A percentile compares a stretch with the other conserved stretches of the same genome.
Evolutionary conservation across 345 rosid species (phyloP).

Genomic region (Excoecaria agallocha): DNA sequence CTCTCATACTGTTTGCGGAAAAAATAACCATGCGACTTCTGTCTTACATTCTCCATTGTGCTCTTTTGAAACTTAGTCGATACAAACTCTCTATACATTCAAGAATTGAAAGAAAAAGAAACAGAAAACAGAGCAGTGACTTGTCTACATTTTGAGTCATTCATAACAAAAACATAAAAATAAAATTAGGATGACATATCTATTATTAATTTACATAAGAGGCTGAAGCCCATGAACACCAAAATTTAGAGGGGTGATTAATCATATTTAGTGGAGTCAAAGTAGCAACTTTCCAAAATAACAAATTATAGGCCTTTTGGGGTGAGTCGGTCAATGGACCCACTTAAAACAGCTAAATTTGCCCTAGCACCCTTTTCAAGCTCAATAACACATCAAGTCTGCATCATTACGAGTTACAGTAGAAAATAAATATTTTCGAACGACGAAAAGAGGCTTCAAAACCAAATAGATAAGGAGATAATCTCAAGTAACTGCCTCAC

Average conservation of each 20-base stretch:
- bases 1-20: not conserved
- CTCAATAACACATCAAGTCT: not conserved
- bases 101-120: not conserved
- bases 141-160: no score
- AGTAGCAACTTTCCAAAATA: no score
- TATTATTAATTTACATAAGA: no score
- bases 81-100: not conserved
- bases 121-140: not conserved
- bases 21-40: not conserved
- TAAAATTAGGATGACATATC: no score
- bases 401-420: not conserved
- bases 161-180: no score
- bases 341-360: no score
- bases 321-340: no score
- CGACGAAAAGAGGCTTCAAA: not conserved
- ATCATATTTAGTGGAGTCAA: no score
- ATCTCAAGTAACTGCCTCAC: conserved; percentile 14
- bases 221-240: no score
- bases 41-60: not conserved
- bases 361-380: not conserved
- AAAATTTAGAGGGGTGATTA: no score
- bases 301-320: no score
- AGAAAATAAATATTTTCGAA: not conserved
- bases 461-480: not conserved
- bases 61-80: not conserved